Evolutionary conservation across 139 green algal species (phyloP), one percentile per base, ranked within the genome.

Genomic region (Volvox africanus): DNA sequence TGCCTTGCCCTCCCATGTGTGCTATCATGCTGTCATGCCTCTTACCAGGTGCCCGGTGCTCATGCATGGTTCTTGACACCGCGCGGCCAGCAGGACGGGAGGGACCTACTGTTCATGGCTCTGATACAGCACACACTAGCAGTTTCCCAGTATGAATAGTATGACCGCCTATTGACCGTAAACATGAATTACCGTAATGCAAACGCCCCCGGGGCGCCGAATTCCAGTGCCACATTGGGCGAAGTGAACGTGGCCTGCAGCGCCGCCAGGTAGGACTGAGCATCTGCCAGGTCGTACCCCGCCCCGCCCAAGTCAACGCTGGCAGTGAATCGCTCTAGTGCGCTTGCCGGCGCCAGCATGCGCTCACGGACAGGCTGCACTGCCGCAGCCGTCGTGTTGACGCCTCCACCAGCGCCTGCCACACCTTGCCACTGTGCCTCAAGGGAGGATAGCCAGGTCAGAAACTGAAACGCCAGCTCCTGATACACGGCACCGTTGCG

Each of bases 341-440:
- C 84, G 14, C 33, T 35, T 2, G 1, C 20, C 19, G 28, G 37
- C n/a, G 22, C 9, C 44, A 90, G 44, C 86, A 90, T 83, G 50
- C 36, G 33, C 16, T 16, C 37, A 24, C 71, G 71, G 16, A 76
- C 30, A 26, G 86, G 86, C 86, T 83, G 50, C 86, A 84, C 5
- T 6, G 30, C 30, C 12, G 61, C 21, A 17, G n/a, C 11, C 26
- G 50, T 36, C 20, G 32, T 36, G 21, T 24, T 73, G 65, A 16
- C 65, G 65, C 11, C 24, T 24, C 65, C 65, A 30, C 65, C 24
- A 30, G 20, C 77, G 9, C 12, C 55, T n/a, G 80, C 36, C 21
- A 83, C 17, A 13, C 86, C 86, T 20, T 90, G 68, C 73, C 50
- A 90, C 50, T 84, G 86, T 32, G 86, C 30, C 73, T 62, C 73